phyloP scores from a whole-genome alignment of 2,329 filamentous ascomycete genomes.

The Aspergillus sp. region DNA sequence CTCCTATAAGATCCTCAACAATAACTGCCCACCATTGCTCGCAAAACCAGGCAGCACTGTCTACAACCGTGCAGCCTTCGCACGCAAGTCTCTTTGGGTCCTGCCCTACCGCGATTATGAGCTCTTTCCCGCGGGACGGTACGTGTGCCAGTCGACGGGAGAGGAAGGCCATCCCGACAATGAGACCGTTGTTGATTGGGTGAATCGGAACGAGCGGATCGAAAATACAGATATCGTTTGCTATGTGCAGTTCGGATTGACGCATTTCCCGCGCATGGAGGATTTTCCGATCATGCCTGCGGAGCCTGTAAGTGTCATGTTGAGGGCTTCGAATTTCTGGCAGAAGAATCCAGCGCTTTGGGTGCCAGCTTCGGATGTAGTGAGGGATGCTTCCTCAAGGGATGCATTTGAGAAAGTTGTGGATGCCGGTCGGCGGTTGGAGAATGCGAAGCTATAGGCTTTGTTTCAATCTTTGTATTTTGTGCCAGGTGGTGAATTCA shows the following conservation, averaged over 20 bases:
- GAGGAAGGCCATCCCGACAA: slow-evolving; percentile 32
- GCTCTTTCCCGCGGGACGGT: slow-evolving; percentile 53
- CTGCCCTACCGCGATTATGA: slow-evolving; percentile 52
- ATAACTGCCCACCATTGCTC: slow-evolving; percentile 30
- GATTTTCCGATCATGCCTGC: slow-evolving; percentile 56
- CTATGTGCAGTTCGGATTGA: slow-evolving; percentile 53
- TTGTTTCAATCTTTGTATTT: neutral
- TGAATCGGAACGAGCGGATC: slow-evolving; percentile 43
- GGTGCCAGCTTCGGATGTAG: slow-evolving; percentile 38
- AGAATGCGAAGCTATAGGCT: neutral
- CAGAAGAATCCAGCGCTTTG: slow-evolving; percentile 53
- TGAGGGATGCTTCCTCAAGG: neutral
- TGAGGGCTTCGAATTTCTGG: slow-evolving; percentile 56
- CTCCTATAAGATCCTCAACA: slow-evolving; percentile 23
- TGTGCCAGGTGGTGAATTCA: neutral
- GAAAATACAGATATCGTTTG: slow-evolving; percentile 52
- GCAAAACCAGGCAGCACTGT: slow-evolving; percentile 48
- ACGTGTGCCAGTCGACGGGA: slow-evolving; percentile 52
- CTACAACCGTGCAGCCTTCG: slow-evolving; percentile 54
- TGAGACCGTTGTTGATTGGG: slow-evolving; percentile 38
- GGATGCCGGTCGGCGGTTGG: neutral
- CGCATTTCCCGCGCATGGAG: slow-evolving; percentile 45
- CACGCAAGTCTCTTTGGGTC: slow-evolving; percentile 54
- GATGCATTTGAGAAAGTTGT: neutral
- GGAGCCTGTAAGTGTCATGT: slow-evolving; percentile 50